Percentiles rank a stretch among this genome's conserved stretches.
Evolutionary conservation across 176 grass and related monocot genomes (phyloP).

Genomic region (Lolium perenne): DNA sequence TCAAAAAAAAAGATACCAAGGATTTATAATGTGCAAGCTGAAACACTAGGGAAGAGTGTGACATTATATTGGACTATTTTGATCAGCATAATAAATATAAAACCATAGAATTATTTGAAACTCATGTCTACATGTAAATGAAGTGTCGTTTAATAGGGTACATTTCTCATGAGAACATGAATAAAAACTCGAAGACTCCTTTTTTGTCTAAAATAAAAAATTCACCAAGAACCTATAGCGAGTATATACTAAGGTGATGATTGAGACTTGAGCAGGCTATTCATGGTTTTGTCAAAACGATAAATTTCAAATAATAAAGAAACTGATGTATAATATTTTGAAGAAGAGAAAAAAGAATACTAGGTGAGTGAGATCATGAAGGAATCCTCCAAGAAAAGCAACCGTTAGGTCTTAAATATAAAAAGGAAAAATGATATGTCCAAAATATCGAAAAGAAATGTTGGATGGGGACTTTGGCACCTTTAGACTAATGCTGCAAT

Average conservation of each 20-base stretch:
- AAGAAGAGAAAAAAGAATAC: neutral
- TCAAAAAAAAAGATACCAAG: no score
- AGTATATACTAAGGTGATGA: neutral
- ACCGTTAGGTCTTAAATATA: neutral
- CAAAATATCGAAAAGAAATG: neutral
- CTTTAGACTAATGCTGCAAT: conserved; percentile 25
- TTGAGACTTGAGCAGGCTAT: no score
- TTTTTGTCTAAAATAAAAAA: neutral
- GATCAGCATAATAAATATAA: neutral
- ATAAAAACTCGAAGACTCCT: neutral
- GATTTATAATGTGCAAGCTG: neutral
- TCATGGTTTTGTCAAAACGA: no score
- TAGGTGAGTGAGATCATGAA: neutral
- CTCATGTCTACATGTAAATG: neutral
- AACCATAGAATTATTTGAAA: neutral
- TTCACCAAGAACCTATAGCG: neutral
- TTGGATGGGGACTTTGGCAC: neutral
- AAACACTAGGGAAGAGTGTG: neutral
- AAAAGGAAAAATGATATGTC: neutral
- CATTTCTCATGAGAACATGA: neutral
- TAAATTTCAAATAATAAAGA: neutral
- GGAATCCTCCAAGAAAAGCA: neutral
- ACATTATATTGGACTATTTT: no score
- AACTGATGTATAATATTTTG: neutral
- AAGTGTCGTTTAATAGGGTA: neutral